Percentiles rank a stretch among this genome's conserved stretches.
Conservation (phyloP, 805 yeast genomes). For the Metschnikowia dekortorum region DNA sequence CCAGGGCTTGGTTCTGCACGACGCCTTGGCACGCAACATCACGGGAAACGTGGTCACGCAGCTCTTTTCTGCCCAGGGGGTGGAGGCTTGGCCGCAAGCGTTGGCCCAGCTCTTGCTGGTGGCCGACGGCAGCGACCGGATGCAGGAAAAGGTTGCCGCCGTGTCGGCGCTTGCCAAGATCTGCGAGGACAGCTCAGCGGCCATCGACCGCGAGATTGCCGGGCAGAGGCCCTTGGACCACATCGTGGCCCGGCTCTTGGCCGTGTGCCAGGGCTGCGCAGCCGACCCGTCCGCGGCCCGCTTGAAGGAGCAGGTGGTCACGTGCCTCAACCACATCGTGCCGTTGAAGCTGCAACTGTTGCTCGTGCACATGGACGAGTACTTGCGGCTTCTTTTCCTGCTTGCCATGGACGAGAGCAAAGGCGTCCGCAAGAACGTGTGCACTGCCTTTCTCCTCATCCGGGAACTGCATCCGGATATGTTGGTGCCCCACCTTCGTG, state of each 20-base stretch:
- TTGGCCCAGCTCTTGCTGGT: conserved; percentile 66
- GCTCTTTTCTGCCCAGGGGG: conserved; percentile 64
- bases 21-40: conserved; percentile 71
- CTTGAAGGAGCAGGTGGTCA: conserved; percentile 59
- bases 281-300: conserved; percentile 41
- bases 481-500: conserved; percentile 71
- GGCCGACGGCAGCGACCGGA: conserved; percentile 18
- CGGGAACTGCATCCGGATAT: conserved; percentile 78
- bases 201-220: conserved; percentile 60
- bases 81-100: conserved; percentile 67
- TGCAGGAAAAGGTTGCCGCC: conserved; percentile 61
- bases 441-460: conserved; percentile 67
- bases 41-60: conserved; percentile 90
- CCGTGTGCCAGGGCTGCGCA: neutral
- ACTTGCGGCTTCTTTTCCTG: conserved; percentile 57
- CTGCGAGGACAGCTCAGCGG: conserved; percentile 77
- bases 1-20: conserved; percentile 52
- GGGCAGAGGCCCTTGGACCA: conserved; percentile 65
- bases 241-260: conserved; percentile 38
- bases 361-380: conserved; percentile 59
- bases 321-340: conserved; percentile 73
- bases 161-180: conserved; percentile 78
- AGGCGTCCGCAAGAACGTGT: conserved; percentile 66
- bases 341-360: conserved; percentile 65
- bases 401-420: conserved; percentile 62